Evolutionary conservation across 2,329 filamentous ascomycete genomes (phyloP).

Genomic region (Microdochium nivale): DNA sequence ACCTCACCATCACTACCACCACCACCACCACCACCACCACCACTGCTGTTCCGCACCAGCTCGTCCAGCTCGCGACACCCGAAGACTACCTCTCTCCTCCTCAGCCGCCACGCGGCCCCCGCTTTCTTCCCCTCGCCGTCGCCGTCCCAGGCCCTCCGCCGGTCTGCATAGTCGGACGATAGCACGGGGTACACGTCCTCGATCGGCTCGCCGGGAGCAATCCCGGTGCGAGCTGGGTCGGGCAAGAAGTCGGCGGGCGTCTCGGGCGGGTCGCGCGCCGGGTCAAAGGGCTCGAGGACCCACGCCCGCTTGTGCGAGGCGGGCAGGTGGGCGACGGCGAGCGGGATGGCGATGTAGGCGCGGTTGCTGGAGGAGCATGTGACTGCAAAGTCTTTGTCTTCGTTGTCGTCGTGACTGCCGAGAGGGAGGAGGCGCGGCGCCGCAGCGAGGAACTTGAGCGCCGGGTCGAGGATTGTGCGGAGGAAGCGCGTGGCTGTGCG

Average conservation of each 20-base stretch:
- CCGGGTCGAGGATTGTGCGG: slow-evolving; percentile 5
- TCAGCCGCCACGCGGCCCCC: slow-evolving; percentile 8
- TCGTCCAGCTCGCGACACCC: background rate
- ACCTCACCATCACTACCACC: slow-evolving; percentile 3
- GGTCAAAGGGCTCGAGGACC: slow-evolving; percentile 13
- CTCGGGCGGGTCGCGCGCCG: slow-evolving; percentile 1
- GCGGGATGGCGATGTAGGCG: slow-evolving; percentile 9
- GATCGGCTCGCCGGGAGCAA: background rate
- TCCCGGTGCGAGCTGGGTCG: background rate
- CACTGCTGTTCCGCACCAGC: background rate
- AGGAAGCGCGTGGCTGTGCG: slow-evolving; percentile 1
- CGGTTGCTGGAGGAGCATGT: slow-evolving; percentile 6
- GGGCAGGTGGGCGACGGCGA: slow-evolving; percentile 6
- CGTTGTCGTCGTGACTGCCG: no score
- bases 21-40: background rate
- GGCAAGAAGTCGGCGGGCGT: slow-evolving; percentile 2
- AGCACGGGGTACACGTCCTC: slow-evolving; percentile 7
- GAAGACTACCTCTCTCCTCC: slow-evolving; percentile 5
- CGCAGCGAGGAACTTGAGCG: slow-evolving; percentile 5
- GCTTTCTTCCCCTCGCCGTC: no score
- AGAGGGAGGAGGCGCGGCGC: slow-evolving; percentile 7
- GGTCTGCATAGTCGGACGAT: slow-evolving; percentile 7
- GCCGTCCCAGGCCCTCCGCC: background rate
- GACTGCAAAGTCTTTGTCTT: slow-evolving; percentile 2
- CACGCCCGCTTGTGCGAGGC: slow-evolving; percentile 8